phyloP scores from a whole-genome alignment of 768 basidiomycete genomes.

The Inosperma sp. region DNA sequence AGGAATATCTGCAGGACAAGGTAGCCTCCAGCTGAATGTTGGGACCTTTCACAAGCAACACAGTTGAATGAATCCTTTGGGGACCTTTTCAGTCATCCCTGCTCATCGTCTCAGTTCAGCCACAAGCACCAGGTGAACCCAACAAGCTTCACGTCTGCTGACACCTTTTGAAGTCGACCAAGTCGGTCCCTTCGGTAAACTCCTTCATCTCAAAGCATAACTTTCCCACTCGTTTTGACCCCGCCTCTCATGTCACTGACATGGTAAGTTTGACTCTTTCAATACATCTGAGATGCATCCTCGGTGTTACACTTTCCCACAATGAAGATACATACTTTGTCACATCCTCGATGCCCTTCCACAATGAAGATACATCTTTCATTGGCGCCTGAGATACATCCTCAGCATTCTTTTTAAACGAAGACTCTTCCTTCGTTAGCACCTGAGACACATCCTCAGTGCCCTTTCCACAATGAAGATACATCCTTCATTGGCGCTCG shows the following conservation, averaged over 20 bases:
- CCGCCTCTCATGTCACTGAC: conserved; percentile 4
- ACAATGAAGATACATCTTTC: not conserved
- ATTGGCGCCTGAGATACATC: not conserved
- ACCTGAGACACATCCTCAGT: too few species aligned
- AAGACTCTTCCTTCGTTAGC: not conserved
- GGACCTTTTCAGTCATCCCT: conserved; percentile 30
- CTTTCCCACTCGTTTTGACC: conserved; percentile 22
- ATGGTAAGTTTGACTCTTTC: not conserved
- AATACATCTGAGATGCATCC: not conserved
- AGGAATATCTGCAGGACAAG: conserved; percentile 18
- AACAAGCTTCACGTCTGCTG: conserved; percentile 26
- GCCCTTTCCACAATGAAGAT: too few species aligned
- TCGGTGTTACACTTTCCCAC: not conserved
- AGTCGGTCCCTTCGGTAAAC: conserved; percentile 20
- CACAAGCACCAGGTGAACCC: conserved; percentile 21
- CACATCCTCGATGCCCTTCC: not conserved
- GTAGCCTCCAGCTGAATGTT: conserved; percentile 20
- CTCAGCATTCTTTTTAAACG: not conserved
- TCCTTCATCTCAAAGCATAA: conserved; percentile 22
- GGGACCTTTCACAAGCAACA: conserved; percentile 22
- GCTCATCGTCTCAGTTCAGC: conserved; percentile 23
- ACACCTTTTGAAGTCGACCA: conserved; percentile 24
- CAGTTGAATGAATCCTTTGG: conserved; percentile 18
- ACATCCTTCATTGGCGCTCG: not conserved
- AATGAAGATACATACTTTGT: not conserved